phyloP scores from a whole-genome alignment of 1,139 yeast species.

The Candida sojae region DNA sequence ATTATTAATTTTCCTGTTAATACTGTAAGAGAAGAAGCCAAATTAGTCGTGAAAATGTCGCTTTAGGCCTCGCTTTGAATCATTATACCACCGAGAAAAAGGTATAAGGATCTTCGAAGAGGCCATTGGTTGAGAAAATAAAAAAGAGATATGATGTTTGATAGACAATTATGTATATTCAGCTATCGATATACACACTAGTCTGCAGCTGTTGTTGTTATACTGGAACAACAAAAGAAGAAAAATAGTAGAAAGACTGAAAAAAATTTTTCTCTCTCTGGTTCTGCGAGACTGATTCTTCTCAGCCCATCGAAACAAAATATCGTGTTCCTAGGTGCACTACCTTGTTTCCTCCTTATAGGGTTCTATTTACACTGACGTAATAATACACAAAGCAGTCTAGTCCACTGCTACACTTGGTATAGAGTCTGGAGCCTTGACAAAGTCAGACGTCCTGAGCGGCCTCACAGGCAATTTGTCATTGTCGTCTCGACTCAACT shows the following conservation, averaged over 20 bases:
- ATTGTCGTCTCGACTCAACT: constrained; percentile 26
- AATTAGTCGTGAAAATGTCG: constrained; percentile 25
- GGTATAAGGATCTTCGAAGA: constrained; percentile 71
- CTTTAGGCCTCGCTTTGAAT: constrained; percentile 75
- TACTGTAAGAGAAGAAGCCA: constrained; percentile 19
- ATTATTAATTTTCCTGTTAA: constrained; percentile 12
- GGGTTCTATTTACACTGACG: constrained; percentile 8
- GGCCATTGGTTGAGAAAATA: constrained; percentile 31
- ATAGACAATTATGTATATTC: no score
- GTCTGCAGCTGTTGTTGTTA: no score
- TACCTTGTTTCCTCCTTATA: no score
- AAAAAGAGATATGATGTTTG: no score
- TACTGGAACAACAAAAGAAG: background rate
- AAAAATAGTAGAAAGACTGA: background rate
- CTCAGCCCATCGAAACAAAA: no score
- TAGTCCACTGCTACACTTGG: constrained; percentile 36
- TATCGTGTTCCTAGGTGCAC: no score
- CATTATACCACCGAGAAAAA: constrained; percentile 52
- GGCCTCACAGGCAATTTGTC: constrained; percentile 43
- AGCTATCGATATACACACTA: background rate
- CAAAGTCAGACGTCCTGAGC: constrained; percentile 47
- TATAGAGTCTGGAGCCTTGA: constrained; percentile 18
- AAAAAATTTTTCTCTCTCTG: no score
- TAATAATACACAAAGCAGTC: background rate
- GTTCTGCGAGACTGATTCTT: no score